Conservation (phyloP, 1,284 basidiomycete species). For the Violaceomyces palustris region DNA sequence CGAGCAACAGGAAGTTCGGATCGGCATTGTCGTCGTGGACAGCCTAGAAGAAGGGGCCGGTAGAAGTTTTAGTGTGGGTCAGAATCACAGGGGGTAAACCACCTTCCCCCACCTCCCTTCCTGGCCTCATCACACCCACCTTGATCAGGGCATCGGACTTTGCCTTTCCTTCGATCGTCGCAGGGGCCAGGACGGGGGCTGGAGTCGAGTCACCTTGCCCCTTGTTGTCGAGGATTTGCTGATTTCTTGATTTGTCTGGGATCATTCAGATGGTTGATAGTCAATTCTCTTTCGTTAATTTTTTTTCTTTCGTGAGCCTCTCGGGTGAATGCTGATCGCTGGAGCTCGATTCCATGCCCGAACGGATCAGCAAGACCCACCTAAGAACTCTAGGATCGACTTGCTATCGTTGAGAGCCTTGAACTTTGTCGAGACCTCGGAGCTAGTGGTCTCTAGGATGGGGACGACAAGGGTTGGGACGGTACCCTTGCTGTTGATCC, state of each 20-base stretch:
- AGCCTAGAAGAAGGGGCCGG: constrained; percentile 55
- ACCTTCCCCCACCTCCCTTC: too few relatives aligned
- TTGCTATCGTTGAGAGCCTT: constrained; percentile 73
- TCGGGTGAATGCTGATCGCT: too few relatives aligned
- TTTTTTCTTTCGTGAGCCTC: too few relatives aligned
- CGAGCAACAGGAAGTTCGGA: constrained; percentile 56
- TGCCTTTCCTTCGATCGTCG: constrained; percentile 67
- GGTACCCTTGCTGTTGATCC: constrained; percentile 77
- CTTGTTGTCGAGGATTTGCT: constrained; percentile 61
- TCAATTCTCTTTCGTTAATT: too few relatives aligned
- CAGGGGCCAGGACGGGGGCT: constrained; percentile 71
- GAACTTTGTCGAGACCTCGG: constrained; percentile 72
- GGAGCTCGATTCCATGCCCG: background rate
- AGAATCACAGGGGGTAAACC: too few relatives aligned
- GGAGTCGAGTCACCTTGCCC: constrained; percentile 65
- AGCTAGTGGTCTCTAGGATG: constrained; percentile 65
- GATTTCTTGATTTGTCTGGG: constrained; percentile 16
- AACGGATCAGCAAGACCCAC: constrained; percentile 58
- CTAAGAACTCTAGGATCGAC: constrained; percentile 74
- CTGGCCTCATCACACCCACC: background rate
- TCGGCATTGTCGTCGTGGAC: constrained; percentile 60
- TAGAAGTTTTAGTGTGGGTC: too few relatives aligned
- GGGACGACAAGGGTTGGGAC: constrained; percentile 80
- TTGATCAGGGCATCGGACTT: constrained; percentile 63
- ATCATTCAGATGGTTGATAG: too few relatives aligned